Evolutionary conservation across 1,139 yeast genomes (phyloP).

Genomic region (Saccharomyces uvarum): DNA sequence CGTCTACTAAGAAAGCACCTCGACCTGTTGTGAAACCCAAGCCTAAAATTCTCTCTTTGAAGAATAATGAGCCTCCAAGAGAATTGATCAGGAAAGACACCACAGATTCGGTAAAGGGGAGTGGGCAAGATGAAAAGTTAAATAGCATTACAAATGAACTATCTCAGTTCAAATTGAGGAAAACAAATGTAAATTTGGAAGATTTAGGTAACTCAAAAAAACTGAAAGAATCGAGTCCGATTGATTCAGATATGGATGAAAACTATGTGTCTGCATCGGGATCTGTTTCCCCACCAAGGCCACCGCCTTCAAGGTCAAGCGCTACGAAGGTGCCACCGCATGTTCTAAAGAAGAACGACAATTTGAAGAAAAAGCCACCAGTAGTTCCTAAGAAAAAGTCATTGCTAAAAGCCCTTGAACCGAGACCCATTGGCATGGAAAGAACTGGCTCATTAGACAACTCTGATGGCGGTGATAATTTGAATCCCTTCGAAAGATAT

Average conservation of each 20-base stretch:
- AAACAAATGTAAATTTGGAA: constrained; percentile 7
- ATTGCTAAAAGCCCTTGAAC: not conserved
- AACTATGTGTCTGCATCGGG: not conserved
- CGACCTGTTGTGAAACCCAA: constrained; percentile 27
- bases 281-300: not conserved
- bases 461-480: constrained; percentile 8
- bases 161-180: constrained; percentile 9
- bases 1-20: constrained; percentile 8
- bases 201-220: not conserved
- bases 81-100: not conserved
- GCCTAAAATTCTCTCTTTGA: constrained; percentile 14
- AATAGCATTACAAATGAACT: constrained; percentile 10
- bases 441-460: constrained; percentile 1
- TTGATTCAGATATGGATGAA: not conserved
- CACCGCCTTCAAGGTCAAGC: not conserved
- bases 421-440: constrained; percentile 3
- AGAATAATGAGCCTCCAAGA: not conserved
- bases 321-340: constrained; percentile 17
- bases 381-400: constrained; percentile 8
- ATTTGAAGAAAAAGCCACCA: constrained; percentile 12
- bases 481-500: constrained; percentile 34
- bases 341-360: constrained; percentile 17
- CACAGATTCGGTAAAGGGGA: not conserved
- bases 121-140: not conserved
- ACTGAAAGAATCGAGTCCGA: not conserved